Percentiles rank a stretch among this genome's conserved stretches.
Evolutionary conservation across 164 flowering plant genomes (phyloP).

Genomic region (Umbilicus rupestris): DNA sequence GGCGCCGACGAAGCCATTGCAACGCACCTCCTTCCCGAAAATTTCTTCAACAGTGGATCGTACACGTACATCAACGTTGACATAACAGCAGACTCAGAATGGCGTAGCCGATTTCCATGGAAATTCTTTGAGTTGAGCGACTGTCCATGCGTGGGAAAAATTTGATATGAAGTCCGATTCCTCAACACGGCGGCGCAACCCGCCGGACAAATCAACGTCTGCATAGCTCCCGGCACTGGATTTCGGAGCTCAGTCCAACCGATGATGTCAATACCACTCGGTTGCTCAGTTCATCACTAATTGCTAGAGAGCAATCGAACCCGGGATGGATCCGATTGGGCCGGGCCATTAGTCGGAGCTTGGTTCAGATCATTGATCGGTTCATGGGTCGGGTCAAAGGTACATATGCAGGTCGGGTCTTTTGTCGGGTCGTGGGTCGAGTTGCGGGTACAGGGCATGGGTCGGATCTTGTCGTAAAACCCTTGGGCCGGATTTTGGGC

Average conservation of each 20-base stretch:
- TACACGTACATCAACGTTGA: background rate
- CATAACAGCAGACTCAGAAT: background rate
- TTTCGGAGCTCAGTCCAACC: background rate
- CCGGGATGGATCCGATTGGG: no score
- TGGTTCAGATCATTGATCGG: no score
- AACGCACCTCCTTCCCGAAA: background rate
- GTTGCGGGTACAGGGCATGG: no score
- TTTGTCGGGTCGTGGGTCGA: no score
- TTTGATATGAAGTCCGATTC: background rate
- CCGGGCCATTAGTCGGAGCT: no score
- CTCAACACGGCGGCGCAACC: background rate
- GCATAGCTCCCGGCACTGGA: background rate
- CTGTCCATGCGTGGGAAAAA: background rate
- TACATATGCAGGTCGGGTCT: no score
- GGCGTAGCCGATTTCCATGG: background rate
- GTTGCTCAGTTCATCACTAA: no score
- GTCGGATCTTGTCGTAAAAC: no score
- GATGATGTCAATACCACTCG: no score
- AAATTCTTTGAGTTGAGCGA: background rate
- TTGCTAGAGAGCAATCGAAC: no score
- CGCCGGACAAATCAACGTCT: background rate
- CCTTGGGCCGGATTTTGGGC: no score
- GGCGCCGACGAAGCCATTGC: constrained; percentile 20
- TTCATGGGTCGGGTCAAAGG: no score
- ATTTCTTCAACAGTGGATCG: background rate